These are phyloP conservation scores for Pseudocercospora eumusae DNA, from an alignment of 2,329 filamentous ascomycete genomes.

Conservation along the genomic window DNA sequence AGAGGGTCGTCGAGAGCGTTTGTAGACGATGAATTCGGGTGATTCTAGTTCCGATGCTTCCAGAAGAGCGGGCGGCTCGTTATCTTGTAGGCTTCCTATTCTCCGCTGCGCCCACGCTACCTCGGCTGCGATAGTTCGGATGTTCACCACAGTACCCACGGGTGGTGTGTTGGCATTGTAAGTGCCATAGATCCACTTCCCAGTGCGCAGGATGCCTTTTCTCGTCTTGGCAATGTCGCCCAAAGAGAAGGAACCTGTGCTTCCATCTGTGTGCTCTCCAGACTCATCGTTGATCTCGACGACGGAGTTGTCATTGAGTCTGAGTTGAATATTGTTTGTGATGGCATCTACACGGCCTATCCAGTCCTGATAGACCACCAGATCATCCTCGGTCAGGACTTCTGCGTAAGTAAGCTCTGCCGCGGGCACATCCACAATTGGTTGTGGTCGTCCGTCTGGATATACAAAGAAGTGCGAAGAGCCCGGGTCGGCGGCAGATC, in stretches of 20 bases:
- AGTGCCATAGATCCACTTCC: conserved; percentile 55
- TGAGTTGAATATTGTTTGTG: conserved; percentile 53
- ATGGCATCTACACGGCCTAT: conserved; percentile 56
- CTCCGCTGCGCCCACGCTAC: conserved; percentile 56
- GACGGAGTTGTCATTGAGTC: conserved; percentile 55
- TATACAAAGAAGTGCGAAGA: conserved; percentile 22
- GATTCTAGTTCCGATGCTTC: conserved; percentile 47
- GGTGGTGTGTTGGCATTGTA: conserved; percentile 54
- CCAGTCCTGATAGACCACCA: conserved; percentile 59
- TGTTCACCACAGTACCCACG: conserved; percentile 56
- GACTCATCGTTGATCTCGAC: conserved; percentile 54
- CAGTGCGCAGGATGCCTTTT: conserved; percentile 54
- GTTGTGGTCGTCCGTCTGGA: conserved; percentile 22
- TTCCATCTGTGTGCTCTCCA: conserved; percentile 39
- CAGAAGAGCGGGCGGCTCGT: conserved; percentile 33
- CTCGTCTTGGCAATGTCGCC: conserved; percentile 56
- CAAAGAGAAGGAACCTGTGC: conserved; percentile 42
- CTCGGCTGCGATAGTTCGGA: conserved; percentile 48
- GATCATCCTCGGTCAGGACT: conserved; percentile 51
- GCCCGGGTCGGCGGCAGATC: conserved; percentile 18
- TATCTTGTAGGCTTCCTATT: conserved; percentile 29
- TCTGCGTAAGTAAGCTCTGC: conserved; percentile 36
- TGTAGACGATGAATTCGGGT: conserved; percentile 47
- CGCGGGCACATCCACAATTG: conserved; percentile 36
- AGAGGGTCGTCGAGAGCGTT: conserved; percentile 37